Conservation (phyloP, 108 stramenopile genomes). For the Skeletonema costatum region DNA sequence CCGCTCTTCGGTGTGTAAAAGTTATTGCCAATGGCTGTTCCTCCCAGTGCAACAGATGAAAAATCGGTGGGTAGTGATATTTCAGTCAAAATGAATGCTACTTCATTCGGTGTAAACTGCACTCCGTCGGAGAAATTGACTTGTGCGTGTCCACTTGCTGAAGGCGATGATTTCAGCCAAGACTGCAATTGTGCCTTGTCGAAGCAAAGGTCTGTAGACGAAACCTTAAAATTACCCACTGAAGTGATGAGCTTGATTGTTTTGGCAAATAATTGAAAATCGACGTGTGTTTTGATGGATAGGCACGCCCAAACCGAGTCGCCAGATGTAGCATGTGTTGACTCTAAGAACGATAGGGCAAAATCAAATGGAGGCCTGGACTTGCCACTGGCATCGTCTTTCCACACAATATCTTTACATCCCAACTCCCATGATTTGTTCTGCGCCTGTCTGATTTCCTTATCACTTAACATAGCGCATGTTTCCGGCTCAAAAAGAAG, state of each 20-base stretch:
- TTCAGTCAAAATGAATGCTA: slow-evolving; percentile 36
- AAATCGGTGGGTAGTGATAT: slow-evolving; percentile 36
- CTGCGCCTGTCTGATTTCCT: slow-evolving; percentile 15
- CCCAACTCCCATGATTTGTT: neutral
- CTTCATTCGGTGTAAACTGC: slow-evolving; percentile 26
- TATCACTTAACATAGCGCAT: slow-evolving; percentile 19
- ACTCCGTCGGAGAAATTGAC: neutral
- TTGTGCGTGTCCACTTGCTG: neutral
- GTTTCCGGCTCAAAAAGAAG: slow-evolving; percentile 25
- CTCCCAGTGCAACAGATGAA: slow-evolving; percentile 16
- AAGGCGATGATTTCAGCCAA: slow-evolving; percentile 12
- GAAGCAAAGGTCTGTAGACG: slow-evolving; percentile 17
- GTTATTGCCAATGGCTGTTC: slow-evolving; percentile 13
- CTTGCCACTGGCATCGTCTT: slow-evolving; percentile 14
- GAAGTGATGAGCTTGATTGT: slow-evolving; percentile 46
- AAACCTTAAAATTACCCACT: slow-evolving; percentile 22
- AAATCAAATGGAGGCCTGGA: slow-evolving; percentile 72
- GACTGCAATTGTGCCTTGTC: slow-evolving; percentile 6
- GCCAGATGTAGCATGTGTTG: slow-evolving; percentile 69
- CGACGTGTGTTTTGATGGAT: slow-evolving; percentile 68
- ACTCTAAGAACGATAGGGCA: slow-evolving; percentile 62
- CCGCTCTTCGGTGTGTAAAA: slow-evolving; percentile 40
- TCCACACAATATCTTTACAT: slow-evolving; percentile 33
- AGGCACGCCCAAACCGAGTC: slow-evolving; percentile 63
- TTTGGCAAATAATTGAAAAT: slow-evolving; percentile 58